These are phyloP conservation scores for Centella asiatica DNA, from an alignment of 129 eudicot genomes.

Conservation along the genomic window DNA sequence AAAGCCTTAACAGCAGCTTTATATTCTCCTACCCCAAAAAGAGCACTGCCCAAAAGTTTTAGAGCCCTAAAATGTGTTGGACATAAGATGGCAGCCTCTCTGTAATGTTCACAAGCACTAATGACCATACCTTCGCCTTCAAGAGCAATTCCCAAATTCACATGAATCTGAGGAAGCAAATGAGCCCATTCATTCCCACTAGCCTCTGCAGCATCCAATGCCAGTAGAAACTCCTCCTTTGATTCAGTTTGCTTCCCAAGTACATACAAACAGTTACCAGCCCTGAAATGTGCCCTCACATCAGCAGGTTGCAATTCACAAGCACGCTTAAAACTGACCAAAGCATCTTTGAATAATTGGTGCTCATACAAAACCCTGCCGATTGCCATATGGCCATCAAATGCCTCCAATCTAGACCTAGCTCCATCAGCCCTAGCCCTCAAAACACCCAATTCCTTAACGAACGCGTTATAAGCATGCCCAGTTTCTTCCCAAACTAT, in stretches of 20 bases:
- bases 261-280: conserved; percentile 87
- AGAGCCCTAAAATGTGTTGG: conserved; percentile 97
- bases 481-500: conserved; percentile 70
- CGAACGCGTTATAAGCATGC: conserved; percentile 50
- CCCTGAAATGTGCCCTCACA: conserved; percentile 87
- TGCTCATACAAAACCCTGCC: conserved; percentile 83
- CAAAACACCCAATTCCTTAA: conserved; percentile 80
- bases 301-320: conserved; percentile 91
- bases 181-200: conserved; percentile 94
- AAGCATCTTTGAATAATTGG: conserved; percentile 57
- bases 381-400: conserved; percentile 97
- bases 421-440: conserved; percentile 82
- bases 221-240: conserved; percentile 68
- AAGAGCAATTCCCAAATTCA: conserved; percentile 83
- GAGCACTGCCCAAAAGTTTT: conserved; percentile 95
- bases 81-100: conserved; percentile 96
- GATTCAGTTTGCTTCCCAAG: conserved; percentile 55
- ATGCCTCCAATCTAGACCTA: conserved; percentile 76
- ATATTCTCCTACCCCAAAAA: conserved; percentile 93
- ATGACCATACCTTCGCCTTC: conserved; percentile 96
- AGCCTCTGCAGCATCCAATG: conserved; percentile 86
- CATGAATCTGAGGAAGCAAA: conserved; percentile 95
- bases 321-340: conserved; percentile 80
- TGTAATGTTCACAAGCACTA: conserved; percentile 96
- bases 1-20: conserved; percentile 92